Conservation (phyloP, 495 filamentous ascomycete species). For the Echria macrotheca region DNA sequence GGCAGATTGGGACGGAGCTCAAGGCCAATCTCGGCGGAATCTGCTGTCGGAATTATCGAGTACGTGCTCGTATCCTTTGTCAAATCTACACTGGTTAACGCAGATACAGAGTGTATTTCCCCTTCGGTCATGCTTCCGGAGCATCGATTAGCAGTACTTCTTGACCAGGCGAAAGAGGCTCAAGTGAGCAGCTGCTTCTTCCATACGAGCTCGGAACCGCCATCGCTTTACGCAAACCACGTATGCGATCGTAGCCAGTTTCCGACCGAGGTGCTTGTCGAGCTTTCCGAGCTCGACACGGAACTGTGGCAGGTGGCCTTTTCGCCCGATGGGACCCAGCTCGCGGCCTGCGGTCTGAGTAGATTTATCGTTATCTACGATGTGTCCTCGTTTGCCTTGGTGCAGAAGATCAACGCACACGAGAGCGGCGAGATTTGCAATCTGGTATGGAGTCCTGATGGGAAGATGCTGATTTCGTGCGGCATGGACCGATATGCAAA, state of each 20-base stretch:
- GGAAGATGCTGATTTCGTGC: slow-evolving; percentile 76
- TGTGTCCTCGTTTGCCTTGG: slow-evolving; percentile 58
- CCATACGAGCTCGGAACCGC: slow-evolving; percentile 73
- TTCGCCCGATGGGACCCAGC: slow-evolving; percentile 77
- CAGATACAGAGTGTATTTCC: slow-evolving; percentile 71
- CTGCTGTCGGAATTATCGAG: slow-evolving; percentile 80
- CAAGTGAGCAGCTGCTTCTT: slow-evolving; percentile 83
- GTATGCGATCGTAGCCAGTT: slow-evolving; percentile 75
- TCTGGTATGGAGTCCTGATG: slow-evolving; percentile 87
- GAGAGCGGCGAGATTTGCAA: slow-evolving; percentile 59
- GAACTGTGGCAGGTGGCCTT: slow-evolving; percentile 91
- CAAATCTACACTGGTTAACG: slow-evolving; percentile 6
- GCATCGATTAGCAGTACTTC: slow-evolving; percentile 78
- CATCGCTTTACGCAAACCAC: slow-evolving; percentile 87
- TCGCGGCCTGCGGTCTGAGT: slow-evolving; percentile 79
- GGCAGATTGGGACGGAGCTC: slow-evolving; percentile 85
- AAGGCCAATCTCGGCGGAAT: slow-evolving; percentile 64
- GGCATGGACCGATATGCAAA: slow-evolving; percentile 66
- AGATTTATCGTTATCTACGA: slow-evolving; percentile 76
- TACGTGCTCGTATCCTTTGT: slow-evolving; percentile 37
- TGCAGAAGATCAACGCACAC: slow-evolving; percentile 62
- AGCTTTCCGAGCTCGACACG: slow-evolving; percentile 69
- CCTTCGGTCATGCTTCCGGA: slow-evolving; percentile 98
- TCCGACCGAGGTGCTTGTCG: slow-evolving; percentile 58
- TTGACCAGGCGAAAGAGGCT: slow-evolving; percentile 72